A percentile compares a stretch with the other conserved stretches of the same genome.
phyloP scores from a whole-genome alignment of 139 green algal genomes.

The Desmodesmus armatus region DNA sequence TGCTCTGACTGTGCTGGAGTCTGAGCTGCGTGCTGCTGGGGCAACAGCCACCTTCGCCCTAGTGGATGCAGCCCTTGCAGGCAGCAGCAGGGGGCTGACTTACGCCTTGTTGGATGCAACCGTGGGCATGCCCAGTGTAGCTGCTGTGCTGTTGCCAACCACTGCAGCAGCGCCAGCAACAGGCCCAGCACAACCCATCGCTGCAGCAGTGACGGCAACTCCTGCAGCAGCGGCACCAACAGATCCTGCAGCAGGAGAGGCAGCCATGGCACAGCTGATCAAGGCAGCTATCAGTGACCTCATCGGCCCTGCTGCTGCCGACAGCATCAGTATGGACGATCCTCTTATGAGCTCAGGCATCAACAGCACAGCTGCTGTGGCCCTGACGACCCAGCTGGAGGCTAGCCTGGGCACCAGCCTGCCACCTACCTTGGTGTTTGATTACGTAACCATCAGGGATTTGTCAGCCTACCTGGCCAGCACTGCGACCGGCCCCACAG shows the following conservation, averaged over 20 bases:
- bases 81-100: no score
- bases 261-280: background rate
- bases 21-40: no score
- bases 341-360: slow-evolving; percentile 66
- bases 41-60: no score
- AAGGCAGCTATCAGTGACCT: slow-evolving; percentile 1
- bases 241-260: background rate
- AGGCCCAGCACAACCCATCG: no score
- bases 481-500: no score
- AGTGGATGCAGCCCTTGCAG: no score
- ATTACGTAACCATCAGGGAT: slow-evolving; percentile 65
- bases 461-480: slow-evolving; percentile 57
- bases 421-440: slow-evolving; percentile 66
- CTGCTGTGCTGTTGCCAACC: no score
- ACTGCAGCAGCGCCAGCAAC: no score
- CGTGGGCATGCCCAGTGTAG: no score
- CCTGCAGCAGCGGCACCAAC: slow-evolving; percentile 5
- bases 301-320: slow-evolving; percentile 10
- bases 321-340: background rate
- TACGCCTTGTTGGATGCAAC: no score
- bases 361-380: slow-evolving; percentile 63
- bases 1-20: no score
- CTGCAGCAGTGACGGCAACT: background rate
- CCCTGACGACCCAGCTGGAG: slow-evolving; percentile 55
- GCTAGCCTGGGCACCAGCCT: slow-evolving; percentile 42